Evolutionary conservation across 257 asterid genomes (phyloP).

Genomic region (Rubia yunnanensis): DNA sequence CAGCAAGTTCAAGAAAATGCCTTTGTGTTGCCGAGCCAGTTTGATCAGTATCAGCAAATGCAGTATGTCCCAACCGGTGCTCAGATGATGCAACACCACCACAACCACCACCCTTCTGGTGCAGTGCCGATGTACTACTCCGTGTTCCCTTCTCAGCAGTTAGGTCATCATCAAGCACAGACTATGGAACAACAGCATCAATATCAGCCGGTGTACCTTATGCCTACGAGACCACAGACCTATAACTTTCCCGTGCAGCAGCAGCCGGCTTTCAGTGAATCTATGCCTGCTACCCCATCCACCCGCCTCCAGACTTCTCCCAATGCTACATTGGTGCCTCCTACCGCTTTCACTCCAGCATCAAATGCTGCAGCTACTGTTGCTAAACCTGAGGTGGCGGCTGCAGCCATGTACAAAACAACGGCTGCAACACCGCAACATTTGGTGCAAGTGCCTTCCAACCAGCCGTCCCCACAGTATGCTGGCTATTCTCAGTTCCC

Average conservation of each 20-base stretch:
- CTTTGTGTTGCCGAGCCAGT: conserved; percentile 39
- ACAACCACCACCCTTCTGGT: conserved; percentile 47
- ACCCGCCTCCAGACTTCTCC: conserved; percentile 53
- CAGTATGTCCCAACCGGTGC: conserved; percentile 56
- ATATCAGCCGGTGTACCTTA: conserved; percentile 34
- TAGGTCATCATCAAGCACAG: background rate
- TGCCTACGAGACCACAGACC: conserved; percentile 60
- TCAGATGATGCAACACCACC: conserved; percentile 26
- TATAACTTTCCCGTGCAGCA: conserved; percentile 55
- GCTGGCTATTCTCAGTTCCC: conserved; percentile 69
- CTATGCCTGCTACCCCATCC: conserved; percentile 40
- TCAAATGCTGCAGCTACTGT: conserved; percentile 29
- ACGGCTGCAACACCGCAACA: conserved; percentile 36
- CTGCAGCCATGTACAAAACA: conserved; percentile 49
- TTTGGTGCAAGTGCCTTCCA: conserved; percentile 46
- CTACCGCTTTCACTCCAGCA: conserved; percentile 40
- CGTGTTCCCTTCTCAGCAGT: conserved; percentile 64
- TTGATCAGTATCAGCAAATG: conserved; percentile 62
- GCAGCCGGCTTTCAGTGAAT: conserved; percentile 45
- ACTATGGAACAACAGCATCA: conserved; percentile 53
- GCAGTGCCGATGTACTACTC: conserved; percentile 55
- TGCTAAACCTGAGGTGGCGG: conserved; percentile 58
- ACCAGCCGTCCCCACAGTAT: conserved; percentile 45
- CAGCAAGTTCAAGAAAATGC: conserved; percentile 58
- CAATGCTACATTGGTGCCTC: conserved; percentile 23